Evolutionary conservation across 106 monocot species (phyloP), one percentile per base, ranked within the genome.

Genomic region (Allium sativum): DNA sequence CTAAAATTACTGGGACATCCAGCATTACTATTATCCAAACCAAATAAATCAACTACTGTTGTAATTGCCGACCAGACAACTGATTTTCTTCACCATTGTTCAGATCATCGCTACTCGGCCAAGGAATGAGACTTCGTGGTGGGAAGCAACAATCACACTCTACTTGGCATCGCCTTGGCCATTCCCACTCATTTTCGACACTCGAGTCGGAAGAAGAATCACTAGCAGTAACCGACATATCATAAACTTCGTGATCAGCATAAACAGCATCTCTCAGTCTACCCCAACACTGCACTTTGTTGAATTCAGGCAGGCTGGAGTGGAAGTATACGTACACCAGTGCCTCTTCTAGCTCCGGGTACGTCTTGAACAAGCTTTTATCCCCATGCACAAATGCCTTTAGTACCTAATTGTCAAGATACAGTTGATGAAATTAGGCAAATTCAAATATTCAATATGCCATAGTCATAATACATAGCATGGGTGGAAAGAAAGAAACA

Each of bases 311-410:
- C 40, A 83, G 61, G 73, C 79, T 86, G 55, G 93, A 94, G 57
- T 94, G 83, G 85, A 94, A 94, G 65, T 94, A 94, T 63, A 94
- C 89, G 71, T 77, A 94, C 42, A 94, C 94, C 60, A 59, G 57
- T 1, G 94, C 89, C 54, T 94, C 89, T 73, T 79, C 86, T 52
- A 94, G 79, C 17, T 90, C 89, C 52, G 94, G 94, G 66, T 86
- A 44, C 46, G 31, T 71, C 9, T 40, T 63, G 74, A 95, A 84
- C 41, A 95, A 56, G 41, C 73, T 66, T 18, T 19, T 67, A 31
- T 95, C 94, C 5, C 94, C 94, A 58, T 90, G 81, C 8, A 90
- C 81, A 70, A 95, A 95, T 14, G 94, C 94, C 59, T 86, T 84
- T 58, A 95, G 42, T 10, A 92, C 92, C 91, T 91, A 17, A 31